phyloP scores from a whole-genome alignment of 495 filamentous ascomycete genomes.

The Cercophora scortea region DNA sequence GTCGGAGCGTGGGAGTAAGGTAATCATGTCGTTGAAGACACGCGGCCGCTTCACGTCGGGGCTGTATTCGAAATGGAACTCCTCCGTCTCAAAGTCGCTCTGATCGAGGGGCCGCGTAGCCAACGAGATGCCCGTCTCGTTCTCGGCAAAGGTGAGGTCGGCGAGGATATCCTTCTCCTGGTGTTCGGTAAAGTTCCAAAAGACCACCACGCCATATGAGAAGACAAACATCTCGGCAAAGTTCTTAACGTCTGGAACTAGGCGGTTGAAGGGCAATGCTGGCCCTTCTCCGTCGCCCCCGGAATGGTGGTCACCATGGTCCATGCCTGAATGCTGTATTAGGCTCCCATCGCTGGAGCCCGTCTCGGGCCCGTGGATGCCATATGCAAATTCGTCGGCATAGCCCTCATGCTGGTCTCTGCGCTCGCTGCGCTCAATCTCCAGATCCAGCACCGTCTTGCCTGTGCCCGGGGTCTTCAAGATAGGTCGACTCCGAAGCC shows the following conservation, averaged over 20 bases:
- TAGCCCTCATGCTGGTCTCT: slow-evolving; percentile 88
- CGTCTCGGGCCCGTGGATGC: slow-evolving; percentile 4
- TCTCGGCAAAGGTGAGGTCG: slow-evolving; percentile 84
- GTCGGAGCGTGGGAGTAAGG: slow-evolving; percentile 74
- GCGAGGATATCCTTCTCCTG: slow-evolving; percentile 97
- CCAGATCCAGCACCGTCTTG: slow-evolving; percentile 85
- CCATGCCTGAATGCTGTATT: slow-evolving; percentile 4
- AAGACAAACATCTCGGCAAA: slow-evolving; percentile 98
- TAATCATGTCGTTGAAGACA: slow-evolving; percentile 99
- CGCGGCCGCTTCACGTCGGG: slow-evolving; percentile 73
- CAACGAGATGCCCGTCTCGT: slow-evolving; percentile 48
- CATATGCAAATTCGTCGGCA: slow-evolving; percentile 34
- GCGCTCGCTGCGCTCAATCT: slow-evolving; percentile 89
- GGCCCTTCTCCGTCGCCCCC: slow-evolving; percentile 4
- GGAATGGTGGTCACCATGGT: background rate
- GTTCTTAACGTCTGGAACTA: slow-evolving; percentile 55
- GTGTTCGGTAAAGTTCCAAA: slow-evolving; percentile 94
- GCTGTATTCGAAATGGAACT: slow-evolving; percentile 98
- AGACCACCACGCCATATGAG: slow-evolving; percentile 94
- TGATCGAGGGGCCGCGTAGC: slow-evolving; percentile 65
- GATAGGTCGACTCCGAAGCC: slow-evolving; percentile 80
- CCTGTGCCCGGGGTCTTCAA: slow-evolving; percentile 83
- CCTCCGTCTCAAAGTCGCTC: slow-evolving; percentile 93
- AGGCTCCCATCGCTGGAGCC: slow-evolving; percentile 5
- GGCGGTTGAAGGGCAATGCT: slow-evolving; percentile 37